Evolutionary conservation across 2,329 filamentous ascomycete genomes (phyloP).

Genomic region (Immersiporthe knoxdaviesiana): DNA sequence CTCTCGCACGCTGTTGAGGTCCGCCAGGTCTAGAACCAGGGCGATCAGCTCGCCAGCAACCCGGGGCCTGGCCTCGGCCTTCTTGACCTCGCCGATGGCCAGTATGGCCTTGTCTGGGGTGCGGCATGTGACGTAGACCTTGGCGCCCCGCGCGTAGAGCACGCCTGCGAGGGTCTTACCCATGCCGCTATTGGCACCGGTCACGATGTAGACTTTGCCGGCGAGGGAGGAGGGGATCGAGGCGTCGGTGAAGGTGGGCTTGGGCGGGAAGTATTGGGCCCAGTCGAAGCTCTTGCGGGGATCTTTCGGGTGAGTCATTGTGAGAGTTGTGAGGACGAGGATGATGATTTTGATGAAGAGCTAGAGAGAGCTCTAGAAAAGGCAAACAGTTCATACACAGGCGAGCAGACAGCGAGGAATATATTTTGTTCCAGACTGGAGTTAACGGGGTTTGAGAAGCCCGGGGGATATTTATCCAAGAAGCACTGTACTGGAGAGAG

Average conservation of each 20-base stretch:
- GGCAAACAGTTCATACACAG: no score
- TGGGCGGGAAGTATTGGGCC: constrained; percentile 14
- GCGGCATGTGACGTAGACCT: background rate
- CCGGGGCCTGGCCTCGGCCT: background rate
- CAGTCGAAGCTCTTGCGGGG: background rate
- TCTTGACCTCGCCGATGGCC: background rate
- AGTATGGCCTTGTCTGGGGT: background rate
- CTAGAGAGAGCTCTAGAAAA: no score
- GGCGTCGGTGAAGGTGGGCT: constrained; percentile 11
- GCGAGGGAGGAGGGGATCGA: background rate
- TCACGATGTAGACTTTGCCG: constrained; percentile 7
- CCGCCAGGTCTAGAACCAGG: background rate
- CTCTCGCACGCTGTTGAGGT: background rate
- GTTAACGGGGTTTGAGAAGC: background rate
- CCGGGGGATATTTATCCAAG: background rate
- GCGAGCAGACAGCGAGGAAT: background rate
- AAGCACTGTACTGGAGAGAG: background rate
- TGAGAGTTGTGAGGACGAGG: background rate
- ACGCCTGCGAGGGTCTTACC: constrained; percentile 53
- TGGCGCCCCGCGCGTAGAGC: constrained; percentile 44
- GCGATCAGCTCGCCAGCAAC: background rate
- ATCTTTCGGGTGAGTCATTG: background rate
- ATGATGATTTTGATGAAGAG: background rate
- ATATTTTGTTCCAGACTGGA: background rate
- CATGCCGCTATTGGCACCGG: constrained; percentile 39